phyloP scores from a whole-genome alignment of 2,329 filamentous ascomycete species.

The Torrubiella hemipterigena region DNA sequence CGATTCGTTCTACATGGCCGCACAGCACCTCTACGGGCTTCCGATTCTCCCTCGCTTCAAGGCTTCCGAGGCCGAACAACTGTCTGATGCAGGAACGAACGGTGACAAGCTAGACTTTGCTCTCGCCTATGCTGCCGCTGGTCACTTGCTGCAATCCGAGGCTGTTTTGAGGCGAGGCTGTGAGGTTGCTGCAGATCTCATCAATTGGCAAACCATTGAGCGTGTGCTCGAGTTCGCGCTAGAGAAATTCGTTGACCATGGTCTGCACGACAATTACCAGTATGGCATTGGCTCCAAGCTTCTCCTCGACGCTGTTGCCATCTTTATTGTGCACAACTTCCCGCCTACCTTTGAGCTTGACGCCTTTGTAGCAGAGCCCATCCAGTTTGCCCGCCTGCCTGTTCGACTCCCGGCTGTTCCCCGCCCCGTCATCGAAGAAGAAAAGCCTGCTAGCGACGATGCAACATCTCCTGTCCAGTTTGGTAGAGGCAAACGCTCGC shows the following conservation, averaged over 20 bases:
- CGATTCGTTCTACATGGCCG: conserved; percentile 43
- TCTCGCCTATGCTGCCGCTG: conserved; percentile 54
- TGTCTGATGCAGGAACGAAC: conserved; percentile 24
- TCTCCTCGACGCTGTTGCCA: conserved; percentile 42
- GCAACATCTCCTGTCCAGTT: conserved; percentile 24
- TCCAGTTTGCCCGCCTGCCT: conserved; percentile 28
- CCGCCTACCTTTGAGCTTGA: conserved; percentile 49
- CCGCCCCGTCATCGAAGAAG: conserved; percentile 7
- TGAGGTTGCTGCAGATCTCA: conserved; percentile 42
- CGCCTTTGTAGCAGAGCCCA: conserved; percentile 22
- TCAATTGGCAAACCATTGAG: conserved; percentile 54
- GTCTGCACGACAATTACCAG: conserved; percentile 32
- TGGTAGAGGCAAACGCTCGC: conserved; percentile 28
- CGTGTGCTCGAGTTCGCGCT: conserved; percentile 47
- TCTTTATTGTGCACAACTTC: conserved; percentile 49
- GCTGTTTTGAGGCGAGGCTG: conserved; percentile 45
- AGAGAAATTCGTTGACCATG: conserved; percentile 20
- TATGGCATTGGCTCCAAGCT: conserved; percentile 39
- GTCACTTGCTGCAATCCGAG: conserved; percentile 42
- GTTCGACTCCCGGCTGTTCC: conserved; percentile 10
- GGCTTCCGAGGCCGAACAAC: conserved; percentile 15
- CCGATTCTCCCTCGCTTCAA: conserved; percentile 30
- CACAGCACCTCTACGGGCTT: conserved; percentile 46
- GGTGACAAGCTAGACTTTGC: conserved; percentile 38
- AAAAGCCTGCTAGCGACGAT: conserved; percentile 13